phyloP scores from a whole-genome alignment of 2,329 filamentous ascomycete species.

The Scedosporium boydii region DNA sequence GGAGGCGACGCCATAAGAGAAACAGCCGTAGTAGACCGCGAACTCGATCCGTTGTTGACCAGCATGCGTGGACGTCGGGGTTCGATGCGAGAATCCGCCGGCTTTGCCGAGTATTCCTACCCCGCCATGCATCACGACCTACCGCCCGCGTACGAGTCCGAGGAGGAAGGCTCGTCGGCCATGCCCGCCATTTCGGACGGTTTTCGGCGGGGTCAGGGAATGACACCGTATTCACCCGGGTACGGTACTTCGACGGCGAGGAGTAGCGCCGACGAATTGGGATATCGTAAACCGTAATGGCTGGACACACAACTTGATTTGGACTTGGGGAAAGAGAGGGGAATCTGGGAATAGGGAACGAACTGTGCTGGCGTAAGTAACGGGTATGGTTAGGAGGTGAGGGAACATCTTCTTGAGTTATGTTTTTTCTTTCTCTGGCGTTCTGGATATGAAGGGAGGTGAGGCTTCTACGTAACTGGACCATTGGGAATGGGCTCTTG shows the following conservation, averaged over 20 bases:
- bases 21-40: conserved; percentile 11
- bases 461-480: not conserved
- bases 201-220: conserved; percentile 27
- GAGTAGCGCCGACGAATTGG: not conserved
- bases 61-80: not conserved
- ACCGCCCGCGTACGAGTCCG: conserved; percentile 9
- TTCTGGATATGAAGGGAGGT: not conserved
- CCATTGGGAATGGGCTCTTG: not conserved
- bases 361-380: not conserved
- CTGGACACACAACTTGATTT: not conserved
- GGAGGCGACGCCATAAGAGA: conserved; percentile 25
- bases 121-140: conserved; percentile 7
- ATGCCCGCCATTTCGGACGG: conserved; percentile 32
- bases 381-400: not conserved
- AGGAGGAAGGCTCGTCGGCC: conserved; percentile 2
- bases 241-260: conserved; percentile 4
- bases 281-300: conserved; percentile 2
- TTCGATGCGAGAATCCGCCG: not conserved
- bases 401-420: not conserved
- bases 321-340: not conserved
- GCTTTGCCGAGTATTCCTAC: conserved; percentile 7
- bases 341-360: not conserved
- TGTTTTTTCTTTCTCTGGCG: not conserved
- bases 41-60: not conserved
- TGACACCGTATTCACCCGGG: conserved; percentile 16